Conservation (phyloP, 805 yeast genomes). For the Jamesozyma gamospora region DNA sequence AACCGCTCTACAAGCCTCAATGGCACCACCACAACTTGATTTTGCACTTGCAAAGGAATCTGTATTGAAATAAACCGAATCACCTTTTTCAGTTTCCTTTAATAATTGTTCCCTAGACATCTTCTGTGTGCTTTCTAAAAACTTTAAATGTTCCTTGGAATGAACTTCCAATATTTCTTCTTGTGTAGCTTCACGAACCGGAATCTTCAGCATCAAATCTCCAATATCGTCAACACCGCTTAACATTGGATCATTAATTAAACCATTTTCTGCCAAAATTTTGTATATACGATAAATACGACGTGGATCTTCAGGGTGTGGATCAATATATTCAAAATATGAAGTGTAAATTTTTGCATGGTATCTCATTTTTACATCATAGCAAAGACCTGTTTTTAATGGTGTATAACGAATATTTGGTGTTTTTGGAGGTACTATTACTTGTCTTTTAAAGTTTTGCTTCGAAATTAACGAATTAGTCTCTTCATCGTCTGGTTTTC, state of each 20-base stretch:
- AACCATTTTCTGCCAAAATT: constrained; percentile 86
- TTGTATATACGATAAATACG: constrained; percentile 90
- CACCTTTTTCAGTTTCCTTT: constrained; percentile 82
- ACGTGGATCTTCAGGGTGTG: constrained; percentile 98
- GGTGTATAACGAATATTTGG: constrained; percentile 67
- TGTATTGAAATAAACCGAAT: constrained; percentile 88
- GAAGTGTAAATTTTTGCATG: constrained; percentile 92
- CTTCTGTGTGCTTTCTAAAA: constrained; percentile 60
- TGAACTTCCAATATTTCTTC: constrained; percentile 87
- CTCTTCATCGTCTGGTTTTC: no score
- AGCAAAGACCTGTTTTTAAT: constrained; percentile 84
- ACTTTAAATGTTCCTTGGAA: constrained; percentile 66
- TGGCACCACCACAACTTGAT: constrained; percentile 92
- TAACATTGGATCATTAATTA: constrained; percentile 68
- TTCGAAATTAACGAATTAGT: no score
- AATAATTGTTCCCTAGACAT: constrained; percentile 71
- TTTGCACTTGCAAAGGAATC: constrained; percentile 83
- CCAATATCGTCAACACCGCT: constrained; percentile 68
- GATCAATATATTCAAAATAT: constrained; percentile 89
- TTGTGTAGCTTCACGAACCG: constrained; percentile 77
- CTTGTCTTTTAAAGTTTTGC: constrained; percentile 22
- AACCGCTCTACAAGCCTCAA: constrained; percentile 92
- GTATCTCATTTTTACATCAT: constrained; percentile 95
- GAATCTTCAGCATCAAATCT: constrained; percentile 76
- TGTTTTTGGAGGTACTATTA: constrained; percentile 46